Conservation (phyloP, 495 filamentous ascomycete species). For the Penicillium verhagenii region DNA sequence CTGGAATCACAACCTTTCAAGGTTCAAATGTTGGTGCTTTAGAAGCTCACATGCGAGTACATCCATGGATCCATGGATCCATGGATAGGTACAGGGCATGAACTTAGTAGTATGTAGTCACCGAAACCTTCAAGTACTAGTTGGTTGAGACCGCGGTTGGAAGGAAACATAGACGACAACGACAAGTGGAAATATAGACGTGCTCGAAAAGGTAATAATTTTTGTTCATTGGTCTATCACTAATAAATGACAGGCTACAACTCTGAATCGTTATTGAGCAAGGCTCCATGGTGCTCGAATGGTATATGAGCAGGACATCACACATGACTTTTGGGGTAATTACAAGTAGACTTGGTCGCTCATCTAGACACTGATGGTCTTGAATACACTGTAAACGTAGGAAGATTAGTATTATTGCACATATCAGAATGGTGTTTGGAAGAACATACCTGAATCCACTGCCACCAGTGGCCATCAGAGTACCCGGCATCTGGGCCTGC, state of each 20-base stretch:
- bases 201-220: neutral
- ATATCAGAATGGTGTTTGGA: conserved; percentile 11
- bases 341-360: conserved; percentile 8
- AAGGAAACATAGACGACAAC: neutral
- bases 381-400: conserved; percentile 45
- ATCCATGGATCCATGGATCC: no score
- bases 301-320: conserved; percentile 36
- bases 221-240: conserved; percentile 13
- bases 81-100: no score
- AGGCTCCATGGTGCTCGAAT: conserved; percentile 22
- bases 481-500: conserved; percentile 95
- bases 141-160: neutral
- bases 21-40: no score
- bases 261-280: conserved; percentile 20
- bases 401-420: conserved; percentile 21
- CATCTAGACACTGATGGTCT: conserved; percentile 55
- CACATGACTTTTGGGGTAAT: conserved; percentile 24
- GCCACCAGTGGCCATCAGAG: conserved; percentile 83
- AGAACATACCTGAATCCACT: conserved; percentile 68
- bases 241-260: conserved; percentile 8
- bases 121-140: no score
- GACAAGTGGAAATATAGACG: no score
- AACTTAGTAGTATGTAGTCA: no score
- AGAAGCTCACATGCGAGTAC: no score
- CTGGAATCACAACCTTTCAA: no score